A percentile compares a stretch with the other conserved stretches of the same genome.
Evolutionary conservation across 441 rosid species (phyloP).

Genomic region (Gossypium aridum): DNA sequence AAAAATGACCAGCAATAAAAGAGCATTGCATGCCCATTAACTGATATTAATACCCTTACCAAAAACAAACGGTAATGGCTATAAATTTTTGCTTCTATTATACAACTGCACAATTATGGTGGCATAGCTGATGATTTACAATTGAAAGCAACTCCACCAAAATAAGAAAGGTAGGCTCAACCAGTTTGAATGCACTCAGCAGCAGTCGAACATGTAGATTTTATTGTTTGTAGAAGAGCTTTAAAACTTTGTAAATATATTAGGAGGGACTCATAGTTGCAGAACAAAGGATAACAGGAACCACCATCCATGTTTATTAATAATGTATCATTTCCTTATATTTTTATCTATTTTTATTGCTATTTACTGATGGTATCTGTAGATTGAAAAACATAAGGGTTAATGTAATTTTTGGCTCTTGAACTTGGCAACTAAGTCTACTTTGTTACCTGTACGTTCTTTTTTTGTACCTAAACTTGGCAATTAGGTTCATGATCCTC

Average conservation of each 20-base stretch:
- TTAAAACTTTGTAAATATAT: neutral
- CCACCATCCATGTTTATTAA: neutral
- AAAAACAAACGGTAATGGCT: neutral
- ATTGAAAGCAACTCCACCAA: neutral
- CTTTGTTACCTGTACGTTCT: too few relatives aligned
- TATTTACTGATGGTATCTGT: neutral
- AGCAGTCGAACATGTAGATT: neutral
- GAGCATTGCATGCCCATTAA: neutral
- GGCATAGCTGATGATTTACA: neutral
- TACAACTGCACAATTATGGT: neutral
- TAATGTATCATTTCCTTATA: neutral
- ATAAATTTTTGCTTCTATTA: conserved; percentile 4
- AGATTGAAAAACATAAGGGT: too few relatives aligned
- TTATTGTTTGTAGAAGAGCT: neutral
- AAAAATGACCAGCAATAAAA: neutral
- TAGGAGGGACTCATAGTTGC: neutral
- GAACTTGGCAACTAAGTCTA: too few relatives aligned
- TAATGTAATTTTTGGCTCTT: too few relatives aligned
- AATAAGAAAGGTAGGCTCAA: neutral
- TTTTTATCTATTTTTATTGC: neutral
- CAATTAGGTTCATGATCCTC: too few relatives aligned
- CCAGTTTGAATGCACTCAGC: neutral
- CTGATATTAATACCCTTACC: neutral
- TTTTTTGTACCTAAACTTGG: too few relatives aligned
- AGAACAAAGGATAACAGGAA: neutral